These are phyloP conservation scores for Colletotrichum paranaense DNA, from an alignment of 2,329 filamentous ascomycete species.

Conservation along the genomic window DNA sequence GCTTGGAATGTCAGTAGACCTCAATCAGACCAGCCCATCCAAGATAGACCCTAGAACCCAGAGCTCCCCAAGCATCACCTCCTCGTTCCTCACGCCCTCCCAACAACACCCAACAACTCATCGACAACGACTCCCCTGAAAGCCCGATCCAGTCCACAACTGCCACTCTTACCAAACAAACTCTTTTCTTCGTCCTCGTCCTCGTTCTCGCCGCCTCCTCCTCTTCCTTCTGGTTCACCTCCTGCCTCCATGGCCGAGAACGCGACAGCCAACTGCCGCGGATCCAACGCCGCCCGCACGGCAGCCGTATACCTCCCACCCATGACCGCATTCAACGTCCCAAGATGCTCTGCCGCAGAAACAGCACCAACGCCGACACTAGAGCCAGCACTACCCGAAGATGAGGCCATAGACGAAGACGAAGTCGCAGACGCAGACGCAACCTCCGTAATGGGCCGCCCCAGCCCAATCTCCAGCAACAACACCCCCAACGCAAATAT, in stretches of 20 bases:
- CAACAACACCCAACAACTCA: neutral
- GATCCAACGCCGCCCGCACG: neutral
- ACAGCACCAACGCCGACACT: neutral
- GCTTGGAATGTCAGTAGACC: too few relatives aligned
- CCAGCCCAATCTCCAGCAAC: neutral
- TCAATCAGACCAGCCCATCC: neutral
- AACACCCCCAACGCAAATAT: neutral
- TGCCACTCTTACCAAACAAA: neutral
- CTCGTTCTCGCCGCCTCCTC: neutral
- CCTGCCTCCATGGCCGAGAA: neutral
- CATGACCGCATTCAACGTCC: neutral
- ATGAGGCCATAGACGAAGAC: neutral
- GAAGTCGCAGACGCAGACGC: neutral
- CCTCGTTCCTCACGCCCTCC: neutral
- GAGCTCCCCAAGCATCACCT: neutral
- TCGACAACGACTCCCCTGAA: neutral
- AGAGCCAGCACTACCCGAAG: neutral
- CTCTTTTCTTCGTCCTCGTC: neutral
- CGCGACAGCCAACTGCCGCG: neutral
- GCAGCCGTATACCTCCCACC: neutral
- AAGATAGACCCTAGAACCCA: too few relatives aligned
- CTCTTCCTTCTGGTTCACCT: neutral
- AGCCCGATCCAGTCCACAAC: neutral
- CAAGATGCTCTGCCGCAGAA: neutral
- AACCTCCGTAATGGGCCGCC: neutral